Base-by-base conservation (phyloP, 148 eudicot species). In the Hydrangea macrophylla region DNA sequence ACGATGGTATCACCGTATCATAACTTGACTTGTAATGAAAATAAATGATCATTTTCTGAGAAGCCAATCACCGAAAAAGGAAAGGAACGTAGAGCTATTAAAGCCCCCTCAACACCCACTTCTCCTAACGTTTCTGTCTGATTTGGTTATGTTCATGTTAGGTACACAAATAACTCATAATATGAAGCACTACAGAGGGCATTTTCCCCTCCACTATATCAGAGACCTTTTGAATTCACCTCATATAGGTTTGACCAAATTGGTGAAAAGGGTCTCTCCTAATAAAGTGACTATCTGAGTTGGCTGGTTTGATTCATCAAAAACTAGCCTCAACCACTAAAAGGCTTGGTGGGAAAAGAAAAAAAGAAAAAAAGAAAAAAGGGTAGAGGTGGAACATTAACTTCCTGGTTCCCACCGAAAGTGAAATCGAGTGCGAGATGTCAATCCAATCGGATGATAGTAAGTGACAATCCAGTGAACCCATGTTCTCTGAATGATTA, bases 321-420 rank as follows among this genome's bases (percentile, higher is more conserved):
- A 36, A n/a, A 0, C 33, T 58, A 20, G 55, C 31, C 60, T 64
- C 73, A 75, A 80, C 80, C 76, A 80, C 84, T 83, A 74, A 83
- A 82, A 75, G 66, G 7, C 35, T 9, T 12, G 30, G 27, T 17
- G 2, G n/a, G n/a, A 48, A 6, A 35, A 3, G 8, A 35, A 63
- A 25, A 68, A 67, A 51, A 39, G 58, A 73, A 77, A 73, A 74
- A 18, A 60, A 59, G 50, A 74, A 18, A 60, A 59, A 39, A 64
- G 60, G 71, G 67, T 65, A 69, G 71, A 54, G n/a, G 53, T 48
- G 22, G 71, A 28, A 66, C 71, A 76, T 60, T 9, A 60, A 2
- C n/a, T 60, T 9, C 22, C 1, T 39, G 6, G 35, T 7, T 30
- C 61, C 36, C 37, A 30, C 54, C 13, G 15, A 31, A 68, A 68